Base-by-base conservation (phyloP, 805 yeast species). In the Jamesozyma hellenica region DNA sequence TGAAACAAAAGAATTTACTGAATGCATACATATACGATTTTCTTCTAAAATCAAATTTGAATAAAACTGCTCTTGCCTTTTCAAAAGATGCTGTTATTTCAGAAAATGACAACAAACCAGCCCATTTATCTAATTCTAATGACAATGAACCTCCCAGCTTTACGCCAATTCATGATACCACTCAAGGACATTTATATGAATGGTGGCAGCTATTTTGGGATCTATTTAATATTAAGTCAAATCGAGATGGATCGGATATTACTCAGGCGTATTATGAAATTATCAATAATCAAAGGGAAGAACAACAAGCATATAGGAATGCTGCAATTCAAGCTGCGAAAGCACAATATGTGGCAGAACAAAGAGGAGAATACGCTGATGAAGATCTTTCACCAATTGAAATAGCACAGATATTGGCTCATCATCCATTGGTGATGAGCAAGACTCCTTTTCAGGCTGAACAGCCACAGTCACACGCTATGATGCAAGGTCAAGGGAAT, bases 151-250 rank as follows among this genome's bases (percentile, higher is more conserved):
- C 78, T 78, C 21, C 52, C 66, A 37, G 50, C 58, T 38, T 58
- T 30, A 35, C 31, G 14, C 57, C 57, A 49, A 66, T 42, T 47
- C 59, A 52, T 71, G 92, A 86, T 53, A 81, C 94, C 2, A 92
- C 94, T 0, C 84, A 80, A 50, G 92, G 95, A 6, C 87, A 85
- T 53, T 63, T 87, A 18, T 79, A 75, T 52, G 96, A 88, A 58
- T 87, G 96, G 96, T 87, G 96, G 96, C 86, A 78, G 66, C 77
- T 88, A 14, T 88, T 87, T 57, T 88, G 96, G 96, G 96, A 87
- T 56, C 79, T 86, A 23, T 84, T 81, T 61, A 82, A 82, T 53
- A 94, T 94, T 3, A 71, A 86, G 50, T 77, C 84, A 32, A 77
- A 74, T 46, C 66, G 78, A 42, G 80, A 76, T 13, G 75, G 79